A percentile compares a stretch with the other conserved stretches of the same genome.
Evolutionary conservation across 371 early-diverging fungal genomes (phyloP).

Genomic region (Funneliformis caledonium): DNA sequence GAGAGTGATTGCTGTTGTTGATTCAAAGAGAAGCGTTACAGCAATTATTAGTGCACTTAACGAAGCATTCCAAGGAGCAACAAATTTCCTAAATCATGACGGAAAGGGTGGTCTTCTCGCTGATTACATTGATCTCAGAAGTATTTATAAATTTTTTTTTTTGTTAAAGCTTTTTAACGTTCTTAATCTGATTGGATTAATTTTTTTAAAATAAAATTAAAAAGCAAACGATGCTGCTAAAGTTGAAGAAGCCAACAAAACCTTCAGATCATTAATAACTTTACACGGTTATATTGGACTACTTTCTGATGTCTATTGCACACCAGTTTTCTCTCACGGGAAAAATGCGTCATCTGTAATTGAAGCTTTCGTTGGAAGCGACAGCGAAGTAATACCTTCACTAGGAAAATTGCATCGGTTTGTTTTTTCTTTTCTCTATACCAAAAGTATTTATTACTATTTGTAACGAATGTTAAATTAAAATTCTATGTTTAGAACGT

Average conservation of each 20-base stretch:
- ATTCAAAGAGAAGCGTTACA: slow-evolving; percentile 56
- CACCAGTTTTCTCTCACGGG: slow-evolving; percentile 68
- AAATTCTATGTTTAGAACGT: slow-evolving; percentile 49
- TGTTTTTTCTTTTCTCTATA: not conserved
- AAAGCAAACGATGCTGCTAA: slow-evolving; percentile 48
- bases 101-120: slow-evolving; percentile 49
- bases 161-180: not conserved
- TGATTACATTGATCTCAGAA: slow-evolving; percentile 58
- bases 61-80: slow-evolving; percentile 51
- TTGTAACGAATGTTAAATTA: not conserved
- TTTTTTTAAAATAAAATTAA: not conserved
- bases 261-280: slow-evolving; percentile 62
- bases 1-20: slow-evolving; percentile 71
- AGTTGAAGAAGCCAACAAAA: slow-evolving; percentile 56
- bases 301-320: slow-evolving; percentile 76
- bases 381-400: slow-evolving; percentile 57
- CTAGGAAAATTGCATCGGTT: slow-evolving; percentile 75
- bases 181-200: slow-evolving; percentile 22
- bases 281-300: slow-evolving; percentile 70
- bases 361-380: slow-evolving; percentile 62
- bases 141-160: slow-evolving; percentile 37
- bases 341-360: slow-evolving; percentile 66
- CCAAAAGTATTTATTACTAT: not conserved
- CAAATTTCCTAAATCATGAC: slow-evolving; percentile 45
- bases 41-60: slow-evolving; percentile 58